Base-by-base conservation (phyloP, 2,329 filamentous ascomycete species). In the Allantophomopsis cytisporea region DNA sequence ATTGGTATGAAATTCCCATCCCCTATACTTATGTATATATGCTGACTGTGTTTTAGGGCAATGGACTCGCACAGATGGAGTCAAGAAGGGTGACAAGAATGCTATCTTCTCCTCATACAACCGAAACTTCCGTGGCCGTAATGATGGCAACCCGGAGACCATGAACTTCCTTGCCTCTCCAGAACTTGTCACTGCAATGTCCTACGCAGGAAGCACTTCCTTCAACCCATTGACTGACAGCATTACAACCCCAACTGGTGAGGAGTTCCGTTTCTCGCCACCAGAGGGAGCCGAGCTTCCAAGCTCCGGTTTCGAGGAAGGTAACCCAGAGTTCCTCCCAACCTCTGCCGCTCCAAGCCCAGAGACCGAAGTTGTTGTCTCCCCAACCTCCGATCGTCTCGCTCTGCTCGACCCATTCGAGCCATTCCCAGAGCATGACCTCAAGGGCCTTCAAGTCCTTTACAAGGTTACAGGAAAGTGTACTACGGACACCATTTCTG, bases 121-220 rank as follows among this genome's bases (percentile, higher is more conserved):
- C 71, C 84, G 91, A 44, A 98, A 98, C 65, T 98, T 98, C 69
- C 84, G 84, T 38, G 89, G 86, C 44, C 83, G 91, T 48, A 98
- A 98, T 59, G 91, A 98, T 56, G 91, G 91, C 45, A 98, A 98
- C 66, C 80, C 84, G 16, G 80, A 82, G 33, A 98, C 91, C 7
- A 95, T 96, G 88, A 98, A 96, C 70, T 98, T 98, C 66, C 74
- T 98, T 39, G 89, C 91, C 8, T 95, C 88, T 0, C 91, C 91
- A 6, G 91, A 98, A 62, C 76, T 98, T 42, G 91, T 98, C 45
- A 96, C 91, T 4, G 91, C 91, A 38, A 89, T 98, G 79, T 76
- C 85, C 11, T 98, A 94, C 62, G 81, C 88, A 33, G 91, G 91
- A 39, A 77, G 74, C 39, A 96, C 89, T 16, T 91, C 84, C 36